Evolutionary conservation across 345 rosid genomes (phyloP).

Genomic region (Lagerstroemia speciosa): DNA sequence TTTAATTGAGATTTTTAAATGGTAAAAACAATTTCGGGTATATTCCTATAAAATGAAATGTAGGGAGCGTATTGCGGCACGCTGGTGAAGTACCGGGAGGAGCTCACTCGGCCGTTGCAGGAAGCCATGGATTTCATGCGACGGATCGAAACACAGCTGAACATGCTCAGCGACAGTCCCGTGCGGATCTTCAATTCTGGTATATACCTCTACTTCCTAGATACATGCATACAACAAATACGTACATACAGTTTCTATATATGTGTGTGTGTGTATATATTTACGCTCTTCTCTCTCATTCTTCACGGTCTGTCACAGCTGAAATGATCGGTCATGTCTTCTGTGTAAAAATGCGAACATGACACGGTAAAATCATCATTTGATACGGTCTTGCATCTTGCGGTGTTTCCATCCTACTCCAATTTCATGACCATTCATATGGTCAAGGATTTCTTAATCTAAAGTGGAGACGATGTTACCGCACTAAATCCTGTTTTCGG

Average conservation of each 20-base stretch:
- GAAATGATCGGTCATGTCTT: background rate
- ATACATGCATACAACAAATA: background rate
- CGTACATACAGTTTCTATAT: background rate
- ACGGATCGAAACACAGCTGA: conserved; percentile 84
- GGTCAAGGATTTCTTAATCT: too few species aligned
- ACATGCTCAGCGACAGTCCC: conserved; percentile 60
- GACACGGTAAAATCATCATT: background rate
- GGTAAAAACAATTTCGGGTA: too few species aligned
- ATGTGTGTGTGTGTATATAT: background rate
- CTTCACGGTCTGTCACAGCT: background rate
- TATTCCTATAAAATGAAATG: background rate
- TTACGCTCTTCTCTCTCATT: background rate
- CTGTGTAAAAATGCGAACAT: background rate
- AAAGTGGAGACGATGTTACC: too few species aligned
- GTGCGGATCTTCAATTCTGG: conserved; percentile 71
- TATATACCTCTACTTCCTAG: conserved; percentile 15
- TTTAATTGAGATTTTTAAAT: too few species aligned
- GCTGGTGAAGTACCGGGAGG: conserved; percentile 91
- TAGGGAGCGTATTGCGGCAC: conserved; percentile 95
- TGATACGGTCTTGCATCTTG: background rate
- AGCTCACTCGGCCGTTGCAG: conserved; percentile 81
- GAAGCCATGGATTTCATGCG: conserved; percentile 99
- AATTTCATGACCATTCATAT: too few species aligned
- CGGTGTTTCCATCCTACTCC: background rate
- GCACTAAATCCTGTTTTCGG: background rate